Base-by-base conservation (phyloP, 1,284 basidiomycete species). In the Tylopilus sp. region DNA sequence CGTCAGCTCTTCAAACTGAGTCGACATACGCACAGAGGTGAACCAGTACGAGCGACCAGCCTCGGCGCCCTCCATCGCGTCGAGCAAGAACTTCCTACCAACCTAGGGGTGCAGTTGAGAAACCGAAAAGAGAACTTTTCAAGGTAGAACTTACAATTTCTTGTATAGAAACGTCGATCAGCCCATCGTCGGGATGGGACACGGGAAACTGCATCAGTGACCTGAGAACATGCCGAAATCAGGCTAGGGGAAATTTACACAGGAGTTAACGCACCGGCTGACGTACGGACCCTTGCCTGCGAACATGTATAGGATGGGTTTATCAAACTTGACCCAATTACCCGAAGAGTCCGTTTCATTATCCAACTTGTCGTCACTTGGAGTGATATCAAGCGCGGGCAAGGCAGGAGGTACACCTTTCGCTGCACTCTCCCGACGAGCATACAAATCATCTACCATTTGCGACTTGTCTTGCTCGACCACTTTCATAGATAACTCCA, bases 161-260 rank as follows among this genome's bases (percentile, higher is more conserved):
- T 81, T 96, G 91, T 24, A 90, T 82, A 47, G 88, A 87, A 26
- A 97, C 79, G 74, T 98, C 95, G 61, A 97, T 89, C 49, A 91
- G 76, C 0, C 95, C 96, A 73, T 95, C 92, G 58, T 93, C 89
- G 1, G 92, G 89, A 49, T 90, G 79, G 2, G 94, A 91, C 6
- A 94, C 90, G 0, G 95, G 95, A 79, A 96, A 97, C 61, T 95
- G 91, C 91, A 96, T 93, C 52, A 95, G 82, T 75, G 95, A 92
- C 58, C 91, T 89, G 60, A 58, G 38, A 61, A 51, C 60, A 13
- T 3, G 62, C 62, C 26, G 55, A 19, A 53, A 33, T 60, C 22
- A 62, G 51, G 3, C 10, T 41, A n/a, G 6, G 0, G 41, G 41
- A 19, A 44, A 19, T 44, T 19, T 19, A 44, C 29, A 29, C 29